Evolutionary conservation across 2,329 filamentous ascomycete genomes (phyloP).

Genomic region (Monilinia polystroma): DNA sequence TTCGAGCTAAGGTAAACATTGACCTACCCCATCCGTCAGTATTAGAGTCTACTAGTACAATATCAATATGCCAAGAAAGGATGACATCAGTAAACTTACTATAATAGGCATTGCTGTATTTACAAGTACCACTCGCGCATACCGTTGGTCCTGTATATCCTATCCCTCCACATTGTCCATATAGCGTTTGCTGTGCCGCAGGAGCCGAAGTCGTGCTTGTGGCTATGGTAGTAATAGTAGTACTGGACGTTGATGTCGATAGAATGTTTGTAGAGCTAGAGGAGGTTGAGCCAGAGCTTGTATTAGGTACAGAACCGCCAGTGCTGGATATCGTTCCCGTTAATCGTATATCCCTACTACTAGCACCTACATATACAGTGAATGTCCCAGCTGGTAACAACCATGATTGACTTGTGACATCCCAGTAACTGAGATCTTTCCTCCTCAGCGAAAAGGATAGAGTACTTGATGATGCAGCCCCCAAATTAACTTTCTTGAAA

Average conservation of each 20-base stretch:
- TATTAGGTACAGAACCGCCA: not conserved
- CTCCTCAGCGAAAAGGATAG: not conserved
- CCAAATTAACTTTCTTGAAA: not conserved
- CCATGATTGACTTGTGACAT: not conserved
- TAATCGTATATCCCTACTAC: not conserved
- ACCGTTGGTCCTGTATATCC: conserved; percentile 29
- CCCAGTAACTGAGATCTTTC: not conserved
- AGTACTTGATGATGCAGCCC: not conserved
- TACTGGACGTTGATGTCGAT: not conserved
- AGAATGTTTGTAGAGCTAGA: not conserved
- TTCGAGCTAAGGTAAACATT: too few species aligned
- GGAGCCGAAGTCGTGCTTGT: not conserved
- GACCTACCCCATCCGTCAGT: too few species aligned
- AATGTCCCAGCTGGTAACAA: not conserved
- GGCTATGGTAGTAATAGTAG: not conserved
- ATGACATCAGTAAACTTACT: conserved; percentile 16
- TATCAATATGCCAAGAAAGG: too few species aligned
- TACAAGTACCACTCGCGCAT: conserved; percentile 30
- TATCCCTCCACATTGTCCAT: conserved; percentile 32
- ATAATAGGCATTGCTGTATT: conserved; percentile 28
- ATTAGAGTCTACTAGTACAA: too few species aligned
- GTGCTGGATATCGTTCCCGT: not conserved
- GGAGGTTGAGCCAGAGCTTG: not conserved
- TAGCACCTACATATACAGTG: not conserved
- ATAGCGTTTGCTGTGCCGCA: conserved; percentile 22